These are phyloP conservation scores for Coemansia sp. DNA, from an alignment of 192 early-diverging fungal genomes.

Conservation along the genomic window DNA sequence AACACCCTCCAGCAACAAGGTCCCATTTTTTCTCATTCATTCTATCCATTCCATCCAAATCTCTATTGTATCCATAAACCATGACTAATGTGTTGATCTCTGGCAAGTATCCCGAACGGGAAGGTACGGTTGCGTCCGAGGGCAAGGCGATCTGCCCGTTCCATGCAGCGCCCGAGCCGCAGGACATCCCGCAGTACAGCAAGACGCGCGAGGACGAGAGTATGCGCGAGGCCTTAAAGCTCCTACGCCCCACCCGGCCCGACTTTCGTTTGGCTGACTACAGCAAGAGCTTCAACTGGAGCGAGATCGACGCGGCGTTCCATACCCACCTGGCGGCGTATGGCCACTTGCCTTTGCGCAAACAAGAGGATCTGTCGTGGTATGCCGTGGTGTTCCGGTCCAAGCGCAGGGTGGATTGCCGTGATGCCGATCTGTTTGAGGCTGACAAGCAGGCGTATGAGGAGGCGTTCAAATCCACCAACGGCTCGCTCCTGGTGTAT, in stretches of 20 bases:
- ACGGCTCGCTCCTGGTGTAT: slow-evolving; percentile 32
- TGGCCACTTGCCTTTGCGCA: not conserved
- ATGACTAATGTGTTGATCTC: slow-evolving; percentile 17
- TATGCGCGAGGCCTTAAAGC: slow-evolving; percentile 28
- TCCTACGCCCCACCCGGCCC: slow-evolving; percentile 3
- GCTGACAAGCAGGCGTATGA: slow-evolving; percentile 34
- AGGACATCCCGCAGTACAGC: slow-evolving; percentile 9
- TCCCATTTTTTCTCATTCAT: not conserved
- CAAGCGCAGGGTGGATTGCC: slow-evolving; percentile 28
- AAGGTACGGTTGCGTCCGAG: not conserved
- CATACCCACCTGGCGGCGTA: not conserved
- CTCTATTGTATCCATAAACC: not conserved
- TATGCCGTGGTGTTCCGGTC: slow-evolving; percentile 46
- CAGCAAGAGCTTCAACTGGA: slow-evolving; percentile 32
- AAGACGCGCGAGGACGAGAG: slow-evolving; percentile 32
- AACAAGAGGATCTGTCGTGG: slow-evolving; percentile 5
- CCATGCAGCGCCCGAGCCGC: not conserved
- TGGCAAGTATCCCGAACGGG: not conserved
- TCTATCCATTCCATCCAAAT: not conserved
- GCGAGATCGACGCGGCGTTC: slow-evolving; percentile 14
- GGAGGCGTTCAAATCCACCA: slow-evolving; percentile 26
- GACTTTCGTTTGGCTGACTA: slow-evolving; percentile 35
- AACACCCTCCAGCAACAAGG: no score
- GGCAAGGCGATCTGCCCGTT: slow-evolving; percentile 1
- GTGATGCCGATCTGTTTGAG: slow-evolving; percentile 28